Evolutionary conservation across 305 asterid species (phyloP).

Genomic region (Fraxinus albicans): DNA sequence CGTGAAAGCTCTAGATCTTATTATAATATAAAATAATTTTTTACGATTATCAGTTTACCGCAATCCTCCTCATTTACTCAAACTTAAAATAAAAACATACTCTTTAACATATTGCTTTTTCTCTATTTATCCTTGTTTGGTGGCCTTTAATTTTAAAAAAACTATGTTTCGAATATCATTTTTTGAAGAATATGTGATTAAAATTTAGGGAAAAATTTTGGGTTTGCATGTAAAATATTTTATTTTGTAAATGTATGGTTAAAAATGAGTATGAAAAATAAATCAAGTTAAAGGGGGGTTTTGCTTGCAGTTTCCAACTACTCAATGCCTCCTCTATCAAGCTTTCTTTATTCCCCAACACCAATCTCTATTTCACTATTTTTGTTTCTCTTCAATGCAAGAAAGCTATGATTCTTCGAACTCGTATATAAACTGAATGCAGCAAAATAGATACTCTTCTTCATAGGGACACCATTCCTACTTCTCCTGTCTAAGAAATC

Average conservation of each 20-base stretch:
- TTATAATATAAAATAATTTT: not conserved
- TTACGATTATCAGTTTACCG: not conserved
- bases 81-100: not conserved
- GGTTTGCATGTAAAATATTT: too few relatives aligned
- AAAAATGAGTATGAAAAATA: too few relatives aligned
- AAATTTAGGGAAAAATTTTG: too few relatives aligned
- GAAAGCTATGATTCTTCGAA: conserved; percentile 9
- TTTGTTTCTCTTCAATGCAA: not conserved
- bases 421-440: not conserved
- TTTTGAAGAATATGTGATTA: too few relatives aligned
- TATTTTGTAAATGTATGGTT: too few relatives aligned
- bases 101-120: not conserved
- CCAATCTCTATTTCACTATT: not conserved
- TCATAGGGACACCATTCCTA: not conserved
- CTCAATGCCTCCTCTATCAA: conserved; percentile 17
- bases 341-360: conserved; percentile 15
- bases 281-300: not conserved
- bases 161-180: too few relatives aligned
- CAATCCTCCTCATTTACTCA: not conserved
- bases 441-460: not conserved
- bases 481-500: not conserved
- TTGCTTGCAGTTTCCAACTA: conserved; percentile 20
- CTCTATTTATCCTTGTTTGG: not conserved
- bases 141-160: too few relatives aligned
- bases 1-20: too few relatives aligned